phyloP scores from a whole-genome alignment of 345 rosid species.

The Durio zibethinus region DNA sequence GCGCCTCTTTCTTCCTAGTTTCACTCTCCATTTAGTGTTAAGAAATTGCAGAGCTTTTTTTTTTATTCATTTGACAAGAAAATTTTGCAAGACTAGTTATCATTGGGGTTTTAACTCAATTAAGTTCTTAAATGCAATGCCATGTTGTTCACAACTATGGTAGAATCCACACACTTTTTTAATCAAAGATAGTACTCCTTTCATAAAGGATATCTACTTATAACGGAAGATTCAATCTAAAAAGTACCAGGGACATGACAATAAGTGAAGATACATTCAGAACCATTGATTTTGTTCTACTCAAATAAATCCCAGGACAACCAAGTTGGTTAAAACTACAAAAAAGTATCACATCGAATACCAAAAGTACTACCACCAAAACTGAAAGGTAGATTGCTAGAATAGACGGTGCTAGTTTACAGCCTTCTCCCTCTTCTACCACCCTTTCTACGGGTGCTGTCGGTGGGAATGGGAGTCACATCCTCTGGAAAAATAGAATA shows the following conservation, averaged over 20 bases:
- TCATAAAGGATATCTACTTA: background rate
- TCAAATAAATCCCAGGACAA: background rate
- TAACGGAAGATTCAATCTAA: background rate
- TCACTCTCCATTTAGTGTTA: too few relatives aligned
- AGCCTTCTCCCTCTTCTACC: constrained; percentile 55
- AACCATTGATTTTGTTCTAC: background rate
- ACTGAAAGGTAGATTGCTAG: background rate
- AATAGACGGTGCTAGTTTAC: constrained; percentile 21
- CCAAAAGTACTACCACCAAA: background rate
- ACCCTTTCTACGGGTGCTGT: too few relatives aligned
- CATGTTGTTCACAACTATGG: too few relatives aligned
- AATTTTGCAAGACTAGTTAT: too few relatives aligned
- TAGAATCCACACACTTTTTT: background rate
- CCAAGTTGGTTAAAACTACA: background rate
- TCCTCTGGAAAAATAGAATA: constrained; percentile 3
- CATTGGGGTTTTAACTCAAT: too few relatives aligned
- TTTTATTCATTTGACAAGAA: too few relatives aligned
- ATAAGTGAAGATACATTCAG: background rate
- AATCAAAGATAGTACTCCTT: background rate
- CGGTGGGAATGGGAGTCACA: too few relatives aligned
- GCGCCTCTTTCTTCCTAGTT: too few relatives aligned
- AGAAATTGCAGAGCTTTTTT: too few relatives aligned
- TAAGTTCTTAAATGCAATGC: too few relatives aligned
- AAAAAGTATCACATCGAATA: background rate
- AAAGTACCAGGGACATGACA: background rate